phyloP scores from a whole-genome alignment of 1,284 basidiomycete species.

The Uromyces viciae-fabae region DNA sequence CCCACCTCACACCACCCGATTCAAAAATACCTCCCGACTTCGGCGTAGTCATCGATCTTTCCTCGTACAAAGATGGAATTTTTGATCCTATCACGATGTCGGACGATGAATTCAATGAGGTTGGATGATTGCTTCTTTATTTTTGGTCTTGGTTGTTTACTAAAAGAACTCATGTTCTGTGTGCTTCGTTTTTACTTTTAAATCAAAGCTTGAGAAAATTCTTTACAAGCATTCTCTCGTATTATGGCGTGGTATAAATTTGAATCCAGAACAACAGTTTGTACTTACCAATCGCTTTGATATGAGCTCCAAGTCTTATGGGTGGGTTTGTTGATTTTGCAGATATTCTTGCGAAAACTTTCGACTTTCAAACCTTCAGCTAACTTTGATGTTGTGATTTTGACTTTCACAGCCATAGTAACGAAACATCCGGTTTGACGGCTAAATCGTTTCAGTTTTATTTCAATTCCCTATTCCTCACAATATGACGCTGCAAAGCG shows the following conservation, averaged over 20 bases:
- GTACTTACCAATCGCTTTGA: constrained; percentile 50
- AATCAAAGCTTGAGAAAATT: constrained; percentile 50
- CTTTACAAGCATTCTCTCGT: constrained; percentile 53
- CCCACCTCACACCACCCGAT: not conserved
- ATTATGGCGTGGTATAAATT: constrained; percentile 50
- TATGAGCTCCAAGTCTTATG: constrained; percentile 25
- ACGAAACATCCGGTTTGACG: constrained; percentile 48
- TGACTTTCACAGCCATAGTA: constrained; percentile 51
- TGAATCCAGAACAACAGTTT: constrained; percentile 51
- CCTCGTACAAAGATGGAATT: not conserved
- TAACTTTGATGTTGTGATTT: not conserved
- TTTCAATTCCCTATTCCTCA: not conserved
- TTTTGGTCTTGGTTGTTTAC: too few species aligned
- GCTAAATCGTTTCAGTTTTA: constrained; percentile 12
- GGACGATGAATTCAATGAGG: constrained; percentile 26
- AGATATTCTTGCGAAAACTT: not conserved
- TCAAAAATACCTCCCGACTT: constrained; percentile 12
- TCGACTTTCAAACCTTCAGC: not conserved
- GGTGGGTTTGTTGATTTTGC: not conserved
- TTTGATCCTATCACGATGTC: constrained; percentile 30
- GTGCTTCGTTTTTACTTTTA: too few species aligned
- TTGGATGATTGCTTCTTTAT: not conserved
- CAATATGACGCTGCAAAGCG: not conserved
- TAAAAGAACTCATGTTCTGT: too few species aligned
- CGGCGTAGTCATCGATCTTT: constrained; percentile 22